Base-by-base conservation (phyloP, 148 eudicot species). In the Heliamphora exappendiculata region DNA sequence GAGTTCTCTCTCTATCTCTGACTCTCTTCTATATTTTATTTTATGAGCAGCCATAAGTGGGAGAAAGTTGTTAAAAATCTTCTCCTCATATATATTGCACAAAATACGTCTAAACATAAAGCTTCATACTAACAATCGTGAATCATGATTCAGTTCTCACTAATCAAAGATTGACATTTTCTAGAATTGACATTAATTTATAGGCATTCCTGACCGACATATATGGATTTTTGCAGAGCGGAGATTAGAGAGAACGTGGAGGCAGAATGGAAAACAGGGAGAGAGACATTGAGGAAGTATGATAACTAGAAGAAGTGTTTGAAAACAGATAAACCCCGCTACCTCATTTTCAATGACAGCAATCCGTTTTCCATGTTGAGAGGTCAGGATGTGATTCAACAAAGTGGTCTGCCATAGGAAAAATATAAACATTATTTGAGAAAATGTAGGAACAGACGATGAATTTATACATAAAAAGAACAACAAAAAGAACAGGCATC, bases 311-410 rank as follows among this genome's bases (percentile, higher is more conserved):
- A 19, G 28, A 20, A 72, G 31, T 2, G 24, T 24, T 62, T 26
- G 20, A 49, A 63, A 20, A 55, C 39, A 34, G 70, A 55, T 24
- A 49, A 44, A 67, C 12, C 34, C 11, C 60, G 58, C 7, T 85
- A 90, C 97, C 97, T 94, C 97, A 73, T 94, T 94, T 78, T 94
- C 98, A 75, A 94, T 90, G 58, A 94, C 98, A 54, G 98, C 98
- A 72, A 91, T 91, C 57, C 93, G 90, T 77, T 94, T 94, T 62
- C 97, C 95, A 76, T 91, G 98, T 67, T 90, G 90, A 81, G 93
- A 88, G 70, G 97, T 91, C 73, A 94, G 84, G 58, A 94, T 90
- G 87, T 91, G 93, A 82, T 91, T 94, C 70, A 94, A 82, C 47
- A 91, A 81, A 54, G 98, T 94, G 39, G 98, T 94, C 98, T 94